Evolutionary conservation across 1,139 yeast species (phyloP).

Genomic region (Meyerozyma athensensis): DNA sequence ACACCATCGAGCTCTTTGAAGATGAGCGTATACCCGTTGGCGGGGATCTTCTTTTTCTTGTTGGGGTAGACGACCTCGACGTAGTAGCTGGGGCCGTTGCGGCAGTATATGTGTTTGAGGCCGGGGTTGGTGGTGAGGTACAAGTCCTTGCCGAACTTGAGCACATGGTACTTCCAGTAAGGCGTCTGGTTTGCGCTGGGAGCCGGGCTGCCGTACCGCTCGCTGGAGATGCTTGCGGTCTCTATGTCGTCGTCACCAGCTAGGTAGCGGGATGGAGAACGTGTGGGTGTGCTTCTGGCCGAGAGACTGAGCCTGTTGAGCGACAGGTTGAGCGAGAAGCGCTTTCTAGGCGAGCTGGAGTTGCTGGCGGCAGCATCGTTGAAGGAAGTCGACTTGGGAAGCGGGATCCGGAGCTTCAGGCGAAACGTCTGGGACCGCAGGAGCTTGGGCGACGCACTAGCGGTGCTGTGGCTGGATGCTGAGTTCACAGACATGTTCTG

Average conservation of each 20-base stretch:
- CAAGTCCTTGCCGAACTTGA: slow-evolving; percentile 44
- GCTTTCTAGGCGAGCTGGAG: not conserved
- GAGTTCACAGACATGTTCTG: not conserved
- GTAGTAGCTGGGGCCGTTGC: slow-evolving; percentile 55
- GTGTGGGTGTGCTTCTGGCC: not conserved
- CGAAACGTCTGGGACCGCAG: slow-evolving; percentile 1
- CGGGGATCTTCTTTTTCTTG: slow-evolving; percentile 10
- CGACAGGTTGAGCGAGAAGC: slow-evolving; percentile 1
- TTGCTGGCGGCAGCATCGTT: not conserved
- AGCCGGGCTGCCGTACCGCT: slow-evolving; percentile 5
- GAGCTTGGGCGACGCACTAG: not conserved
- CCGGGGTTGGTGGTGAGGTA: slow-evolving; percentile 61
- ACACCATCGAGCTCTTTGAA: slow-evolving; percentile 28
- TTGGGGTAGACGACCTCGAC: slow-evolving; percentile 32
- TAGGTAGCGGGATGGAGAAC: not conserved
- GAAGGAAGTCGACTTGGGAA: not conserved
- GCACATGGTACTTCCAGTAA: slow-evolving; percentile 61
- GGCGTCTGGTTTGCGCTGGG: slow-evolving; percentile 14
- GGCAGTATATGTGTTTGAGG: slow-evolving; percentile 47
- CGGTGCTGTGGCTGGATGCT: not conserved
- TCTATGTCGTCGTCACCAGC: not conserved
- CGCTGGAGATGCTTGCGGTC: slow-evolving; percentile 2
- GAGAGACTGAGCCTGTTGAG: not conserved
- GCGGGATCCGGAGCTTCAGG: not conserved
- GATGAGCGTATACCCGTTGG: slow-evolving; percentile 26